phyloP scores from a whole-genome alignment of 805 yeast species.

The Zygotorulaspora sp. region DNA sequence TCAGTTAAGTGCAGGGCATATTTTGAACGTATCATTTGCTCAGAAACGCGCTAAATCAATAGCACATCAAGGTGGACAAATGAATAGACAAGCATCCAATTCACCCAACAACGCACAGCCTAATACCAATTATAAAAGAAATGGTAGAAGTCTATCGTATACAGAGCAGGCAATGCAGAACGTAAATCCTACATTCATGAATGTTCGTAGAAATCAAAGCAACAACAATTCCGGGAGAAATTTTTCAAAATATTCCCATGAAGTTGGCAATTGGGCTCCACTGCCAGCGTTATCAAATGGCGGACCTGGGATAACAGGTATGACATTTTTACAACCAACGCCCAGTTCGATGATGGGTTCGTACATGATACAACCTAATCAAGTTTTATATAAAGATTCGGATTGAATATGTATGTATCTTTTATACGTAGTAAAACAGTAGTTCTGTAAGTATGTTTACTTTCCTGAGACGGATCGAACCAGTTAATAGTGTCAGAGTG shows the following conservation, averaged over 20 bases:
- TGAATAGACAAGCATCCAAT: neutral
- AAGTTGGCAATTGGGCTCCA: slow-evolving; percentile 7
- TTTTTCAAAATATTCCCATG: slow-evolving; percentile 7
- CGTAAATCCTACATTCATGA: slow-evolving; percentile 27
- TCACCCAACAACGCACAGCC: neutral
- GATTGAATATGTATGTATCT: too few species aligned
- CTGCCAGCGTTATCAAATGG: slow-evolving; percentile 9
- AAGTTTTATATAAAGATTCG: too few species aligned
- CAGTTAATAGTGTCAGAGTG: too few species aligned
- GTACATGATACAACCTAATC: slow-evolving; percentile 2
- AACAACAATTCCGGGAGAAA: slow-evolving; percentile 9
- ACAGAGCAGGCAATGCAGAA: slow-evolving; percentile 11
- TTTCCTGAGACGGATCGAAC: too few species aligned
- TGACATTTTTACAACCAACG: slow-evolving; percentile 5
- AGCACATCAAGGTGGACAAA: slow-evolving; percentile 5
- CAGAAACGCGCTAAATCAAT: slow-evolving; percentile 38
- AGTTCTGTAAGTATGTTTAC: too few species aligned
- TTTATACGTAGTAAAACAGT: too few species aligned
- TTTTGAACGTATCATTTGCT: slow-evolving; percentile 68
- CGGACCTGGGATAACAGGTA: slow-evolving; percentile 5
- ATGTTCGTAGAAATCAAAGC: slow-evolving; percentile 27
- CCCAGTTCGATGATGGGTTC: slow-evolving; percentile 2
- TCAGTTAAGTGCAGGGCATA: slow-evolving; percentile 46
- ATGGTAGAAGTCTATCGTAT: slow-evolving; percentile 7
- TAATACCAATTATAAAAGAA: neutral